Evolutionary conservation across 768 basidiomycete species (phyloP), one percentile per base, ranked within the genome.

Genomic region (Psilocybe cubensis): DNA sequence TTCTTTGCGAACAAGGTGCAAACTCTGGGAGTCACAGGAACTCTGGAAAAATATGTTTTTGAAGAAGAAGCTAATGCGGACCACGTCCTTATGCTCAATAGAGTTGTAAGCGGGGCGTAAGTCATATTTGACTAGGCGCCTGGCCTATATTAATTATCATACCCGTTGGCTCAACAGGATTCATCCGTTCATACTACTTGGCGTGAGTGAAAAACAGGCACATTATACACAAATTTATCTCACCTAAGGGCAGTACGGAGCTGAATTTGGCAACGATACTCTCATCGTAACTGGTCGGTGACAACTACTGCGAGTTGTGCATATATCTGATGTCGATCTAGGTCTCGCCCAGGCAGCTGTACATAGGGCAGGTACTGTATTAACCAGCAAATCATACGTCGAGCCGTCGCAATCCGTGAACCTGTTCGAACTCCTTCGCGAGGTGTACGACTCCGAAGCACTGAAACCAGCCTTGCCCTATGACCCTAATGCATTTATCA

Each of bases 141-240:
- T 18, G 17, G n/a, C 41, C 23, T 14, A 41, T n/a, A 24, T 23
- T 10, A 50, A 14, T 42, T 29, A 46, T 35, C 8, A 6, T 12
- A 17, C 24, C 40, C n/a, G 14, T 28, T 29, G 11, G 17, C 28
- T 8, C 41, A 46, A 9, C 43, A 86, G 84, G 3, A 56, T 80
- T 11, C 85, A 87, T 68, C 82, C 84, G 0, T 66, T 83, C 46
- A 87, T 87, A 46, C 79, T 82, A 61, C 69, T 78, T n/a, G 85
- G 85, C 40, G 84, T 85, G 64, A 42, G 79, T 76, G 7, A 53
- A 31, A 21, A 21, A 12, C 8, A n/a, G n/a, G n/a, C n/a, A n/a
- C n/a, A n/a, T 11, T 33, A 20, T 9, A 23, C 25, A 18, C 12
- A 29, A 40, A 41, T 4, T 14, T 25, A 18, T 47, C 35, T 2